Evolutionary conservation across 139 green algal species (phyloP), one percentile per base, ranked within the genome.

Genomic region (Micractinium sp.): DNA sequence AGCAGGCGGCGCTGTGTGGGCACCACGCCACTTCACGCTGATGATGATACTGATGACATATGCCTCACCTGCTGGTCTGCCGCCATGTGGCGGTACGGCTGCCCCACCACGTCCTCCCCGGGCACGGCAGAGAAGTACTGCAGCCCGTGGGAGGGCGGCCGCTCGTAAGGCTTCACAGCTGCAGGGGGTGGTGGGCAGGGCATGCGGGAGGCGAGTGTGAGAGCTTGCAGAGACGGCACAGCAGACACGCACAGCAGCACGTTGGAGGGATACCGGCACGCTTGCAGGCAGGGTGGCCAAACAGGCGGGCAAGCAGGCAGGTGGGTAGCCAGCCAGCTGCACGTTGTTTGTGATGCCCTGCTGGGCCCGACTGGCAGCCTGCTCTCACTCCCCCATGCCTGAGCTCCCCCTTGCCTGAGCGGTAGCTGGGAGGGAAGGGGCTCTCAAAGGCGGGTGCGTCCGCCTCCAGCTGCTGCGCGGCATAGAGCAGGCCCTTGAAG

Each of bases 61-160:
- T n/a, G n/a, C n/a, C 81, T 23, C 73, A 95, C 96, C 95, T 99
- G 97, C 87, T 98, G 75, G 82, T 98, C 95, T 14, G 97, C 97
- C n/a, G 97, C 94, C 90, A 95, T 92, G 93, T 99, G 97, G 18
- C 94, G 93, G 69, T 94, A 74, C 31, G 97, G 93, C 92, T 96
- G 90, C 5, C 97, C 97, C 38, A 98, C 96, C 79, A 96, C 90
- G 19, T 93, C 93, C 27, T 91, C 83, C 25, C 91, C 87, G 1
- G 61, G 76, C 31, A 86, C 87, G 69, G 87, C 71, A 16, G 87
- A 90, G 85, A 86, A 97, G 93, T 98, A 99, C 94, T 99, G 97
- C 90, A 98, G 91, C 27, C 97, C 97, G 19, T 91, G 87, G 20
- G 95, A 89, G 15, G 96, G 92, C 22, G 93, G 94, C 12, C 96